A percentile compares a stretch with the other conserved stretches of the same genome.
Conservation (phyloP, 495 filamentous ascomycete genomes). For the Penicillium subrubescens region DNA sequence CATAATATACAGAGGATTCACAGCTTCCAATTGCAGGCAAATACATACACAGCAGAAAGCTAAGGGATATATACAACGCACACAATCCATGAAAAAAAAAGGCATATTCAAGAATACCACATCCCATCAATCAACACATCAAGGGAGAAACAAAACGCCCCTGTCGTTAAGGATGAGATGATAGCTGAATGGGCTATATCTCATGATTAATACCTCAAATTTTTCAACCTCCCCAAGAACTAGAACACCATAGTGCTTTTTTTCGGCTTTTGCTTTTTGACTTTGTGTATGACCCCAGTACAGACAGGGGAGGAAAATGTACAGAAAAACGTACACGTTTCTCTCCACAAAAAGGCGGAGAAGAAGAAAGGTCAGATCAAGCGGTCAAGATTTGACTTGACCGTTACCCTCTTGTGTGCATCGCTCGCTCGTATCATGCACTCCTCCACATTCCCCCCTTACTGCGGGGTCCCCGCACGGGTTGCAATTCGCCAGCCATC, state of each 20-base stretch:
- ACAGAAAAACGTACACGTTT: neutral
- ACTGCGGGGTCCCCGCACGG: constrained; percentile 3
- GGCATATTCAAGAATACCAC: constrained; percentile 3
- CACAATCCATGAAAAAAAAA: constrained; percentile 6
- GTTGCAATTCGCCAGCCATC: constrained; percentile 1
- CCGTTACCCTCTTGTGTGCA: neutral
- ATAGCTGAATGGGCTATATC: neutral
- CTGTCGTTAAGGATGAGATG: neutral
- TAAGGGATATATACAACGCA: constrained; percentile 16
- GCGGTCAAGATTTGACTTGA: neutral
- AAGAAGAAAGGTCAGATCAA: neutral
- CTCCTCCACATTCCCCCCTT: constrained; percentile 7
- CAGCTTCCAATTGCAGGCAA: constrained; percentile 13
- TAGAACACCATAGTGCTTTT: neutral
- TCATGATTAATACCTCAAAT: neutral
- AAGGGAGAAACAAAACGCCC: neutral
- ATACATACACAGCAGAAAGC: constrained; percentile 16
- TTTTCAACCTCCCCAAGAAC: neutral
- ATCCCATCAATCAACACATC: neutral
- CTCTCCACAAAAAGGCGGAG: neutral
- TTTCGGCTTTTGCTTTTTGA: constrained; percentile 2
- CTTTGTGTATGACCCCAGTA: neutral
- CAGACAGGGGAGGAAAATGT: neutral
- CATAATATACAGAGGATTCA: constrained; percentile 1
- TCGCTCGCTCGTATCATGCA: neutral